Evolutionary conservation across 1,284 basidiomycete genomes (phyloP).

Genomic region (Rhodofomes roseus): DNA sequence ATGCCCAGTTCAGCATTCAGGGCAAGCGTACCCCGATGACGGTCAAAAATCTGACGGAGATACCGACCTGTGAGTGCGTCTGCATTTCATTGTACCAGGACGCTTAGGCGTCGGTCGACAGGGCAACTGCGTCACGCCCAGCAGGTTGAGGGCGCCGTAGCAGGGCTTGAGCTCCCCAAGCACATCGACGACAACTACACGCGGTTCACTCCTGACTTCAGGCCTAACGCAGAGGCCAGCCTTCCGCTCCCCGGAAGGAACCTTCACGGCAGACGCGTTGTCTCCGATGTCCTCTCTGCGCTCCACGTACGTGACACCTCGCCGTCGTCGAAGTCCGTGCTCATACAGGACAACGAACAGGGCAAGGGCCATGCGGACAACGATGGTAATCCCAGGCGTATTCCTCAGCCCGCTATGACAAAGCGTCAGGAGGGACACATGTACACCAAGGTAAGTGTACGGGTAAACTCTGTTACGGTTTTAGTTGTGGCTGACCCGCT

Average conservation of each 20-base stretch:
- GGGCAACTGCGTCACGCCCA: slow-evolving; percentile 20
- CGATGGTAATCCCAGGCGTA: neutral
- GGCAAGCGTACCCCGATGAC: slow-evolving; percentile 10
- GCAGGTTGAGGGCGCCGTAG: slow-evolving; percentile 6
- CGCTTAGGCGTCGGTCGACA: neutral
- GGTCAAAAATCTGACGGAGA: slow-evolving; percentile 10
- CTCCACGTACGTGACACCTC: neutral
- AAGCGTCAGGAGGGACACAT: neutral
- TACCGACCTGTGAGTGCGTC: slow-evolving; percentile 16
- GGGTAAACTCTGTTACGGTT: neutral
- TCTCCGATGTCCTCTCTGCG: neutral
- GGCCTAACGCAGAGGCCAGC: neutral
- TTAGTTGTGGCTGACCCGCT: too few species aligned
- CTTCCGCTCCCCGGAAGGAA: slow-evolving; percentile 3
- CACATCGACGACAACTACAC: neutral
- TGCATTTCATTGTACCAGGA: neutral
- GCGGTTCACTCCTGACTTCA: neutral
- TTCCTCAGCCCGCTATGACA: neutral
- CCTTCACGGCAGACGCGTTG: neutral
- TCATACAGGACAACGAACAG: neutral
- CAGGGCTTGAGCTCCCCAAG: neutral
- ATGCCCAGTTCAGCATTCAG: slow-evolving; percentile 14
- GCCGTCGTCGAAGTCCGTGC: neutral
- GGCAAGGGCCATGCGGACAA: slow-evolving; percentile 1
- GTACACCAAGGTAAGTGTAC: neutral